A percentile compares a stretch with the other conserved stretches of the same genome.
Conservation (phyloP, 208 protist genomes). For the Spironucleus salmonicida region DNA sequence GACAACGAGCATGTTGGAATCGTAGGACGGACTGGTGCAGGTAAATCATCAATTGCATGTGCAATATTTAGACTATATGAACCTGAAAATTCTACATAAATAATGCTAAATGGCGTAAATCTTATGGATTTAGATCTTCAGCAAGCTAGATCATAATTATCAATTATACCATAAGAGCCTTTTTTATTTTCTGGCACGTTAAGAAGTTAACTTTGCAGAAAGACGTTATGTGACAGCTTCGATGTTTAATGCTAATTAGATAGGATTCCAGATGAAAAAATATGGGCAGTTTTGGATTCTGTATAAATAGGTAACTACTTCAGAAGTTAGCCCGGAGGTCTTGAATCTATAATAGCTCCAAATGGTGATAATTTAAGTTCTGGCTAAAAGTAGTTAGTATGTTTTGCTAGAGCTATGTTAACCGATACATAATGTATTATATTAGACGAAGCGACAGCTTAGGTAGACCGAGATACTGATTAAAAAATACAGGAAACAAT, state of each 20-base stretch:
- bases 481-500: constrained; percentile 29
- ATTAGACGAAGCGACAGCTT: constrained; percentile 35
- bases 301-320: constrained; percentile 27
- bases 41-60: constrained; percentile 42
- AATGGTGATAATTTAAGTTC: constrained; percentile 25
- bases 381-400: constrained; percentile 37
- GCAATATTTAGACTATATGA: constrained; percentile 42
- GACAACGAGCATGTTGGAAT: constrained; percentile 44
- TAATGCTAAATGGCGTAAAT: constrained; percentile 42
- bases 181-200: constrained; percentile 45
- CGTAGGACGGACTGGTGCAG: constrained; percentile 49
- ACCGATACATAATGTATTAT: constrained; percentile 4
- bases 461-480: constrained; percentile 34
- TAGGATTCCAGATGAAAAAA: constrained; percentile 26
- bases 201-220: constrained; percentile 39
- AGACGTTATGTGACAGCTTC: background rate
- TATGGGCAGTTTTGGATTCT: constrained; percentile 28
- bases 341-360: constrained; percentile 15
- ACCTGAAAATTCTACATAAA: background rate
- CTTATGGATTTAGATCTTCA: constrained; percentile 29
- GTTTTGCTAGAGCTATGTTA: constrained; percentile 23
- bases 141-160: constrained; percentile 29
- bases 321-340: background rate
- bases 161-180: constrained; percentile 48
- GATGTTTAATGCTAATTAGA: background rate